These are phyloP conservation scores for Myxozyma melibiosi DNA, from an alignment of 805 yeast species.

Conservation along the genomic window DNA sequence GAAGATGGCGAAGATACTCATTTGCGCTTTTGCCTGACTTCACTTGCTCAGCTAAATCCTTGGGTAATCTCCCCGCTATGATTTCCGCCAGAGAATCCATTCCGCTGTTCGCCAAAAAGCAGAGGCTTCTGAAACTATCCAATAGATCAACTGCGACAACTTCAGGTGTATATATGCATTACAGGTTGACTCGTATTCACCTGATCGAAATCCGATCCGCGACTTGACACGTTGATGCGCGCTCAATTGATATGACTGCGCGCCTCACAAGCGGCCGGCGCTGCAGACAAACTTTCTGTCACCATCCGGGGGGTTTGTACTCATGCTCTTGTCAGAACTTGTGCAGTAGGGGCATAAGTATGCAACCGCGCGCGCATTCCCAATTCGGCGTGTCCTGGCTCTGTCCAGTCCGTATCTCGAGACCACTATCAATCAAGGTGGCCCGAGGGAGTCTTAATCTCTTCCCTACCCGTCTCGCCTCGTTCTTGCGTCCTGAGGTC, in stretches of 20 bases:
- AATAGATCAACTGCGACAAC: not conserved
- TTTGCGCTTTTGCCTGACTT: not conserved
- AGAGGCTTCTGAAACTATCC: not conserved
- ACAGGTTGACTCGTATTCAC: too few relatives aligned
- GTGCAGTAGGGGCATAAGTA: not conserved
- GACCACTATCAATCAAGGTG: slow-evolving; percentile 16
- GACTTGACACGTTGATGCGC: too few relatives aligned
- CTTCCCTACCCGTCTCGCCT: not conserved
- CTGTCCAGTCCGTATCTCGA: slow-evolving; percentile 7
- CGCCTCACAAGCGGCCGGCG: too few relatives aligned
- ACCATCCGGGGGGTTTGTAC: too few relatives aligned
- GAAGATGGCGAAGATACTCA: slow-evolving; percentile 35
- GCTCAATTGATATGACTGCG: too few relatives aligned
- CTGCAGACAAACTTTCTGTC: too few relatives aligned
- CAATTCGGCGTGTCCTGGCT: slow-evolving; percentile 2
- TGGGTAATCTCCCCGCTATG: not conserved
- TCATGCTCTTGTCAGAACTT: too few relatives aligned
- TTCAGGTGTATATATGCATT: not conserved
- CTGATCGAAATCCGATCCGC: too few relatives aligned
- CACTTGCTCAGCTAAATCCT: not conserved
- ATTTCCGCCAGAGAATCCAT: slow-evolving; percentile 10
- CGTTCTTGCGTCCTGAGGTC: not conserved
- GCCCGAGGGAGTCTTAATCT: slow-evolving; percentile 12
- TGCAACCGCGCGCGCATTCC: not conserved
- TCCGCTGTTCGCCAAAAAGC: not conserved